A percentile compares a stretch with the other conserved stretches of the same genome.
Evolutionary conservation across 495 filamentous ascomycete species (phyloP).

Genomic region (Penicillium diatomitis): DNA sequence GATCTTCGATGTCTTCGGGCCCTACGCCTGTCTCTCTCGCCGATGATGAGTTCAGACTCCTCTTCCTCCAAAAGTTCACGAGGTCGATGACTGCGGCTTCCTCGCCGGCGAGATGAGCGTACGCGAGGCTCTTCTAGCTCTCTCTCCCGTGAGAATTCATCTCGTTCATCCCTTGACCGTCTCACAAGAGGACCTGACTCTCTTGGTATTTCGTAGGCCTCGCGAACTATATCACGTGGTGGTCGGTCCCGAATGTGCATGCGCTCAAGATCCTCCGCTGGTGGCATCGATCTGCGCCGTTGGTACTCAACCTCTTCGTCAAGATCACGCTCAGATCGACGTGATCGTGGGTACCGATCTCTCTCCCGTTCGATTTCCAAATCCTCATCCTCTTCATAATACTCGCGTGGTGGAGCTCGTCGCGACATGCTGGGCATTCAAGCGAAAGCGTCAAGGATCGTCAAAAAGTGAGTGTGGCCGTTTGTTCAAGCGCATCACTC

Average conservation of each 20-base stretch:
- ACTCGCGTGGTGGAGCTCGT: slow-evolving; percentile 20
- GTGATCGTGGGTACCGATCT: slow-evolving; percentile 10
- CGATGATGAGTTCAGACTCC: slow-evolving; percentile 9
- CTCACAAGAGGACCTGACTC: slow-evolving; percentile 16
- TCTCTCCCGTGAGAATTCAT: slow-evolving; percentile 11
- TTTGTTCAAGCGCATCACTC: too few relatives aligned
- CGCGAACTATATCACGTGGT: slow-evolving; percentile 19
- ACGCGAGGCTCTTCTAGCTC: slow-evolving; percentile 25
- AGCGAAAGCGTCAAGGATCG: not conserved
- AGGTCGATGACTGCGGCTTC: slow-evolving; percentile 5
- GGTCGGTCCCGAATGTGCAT: slow-evolving; percentile 20
- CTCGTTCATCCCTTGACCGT: slow-evolving; percentile 16
- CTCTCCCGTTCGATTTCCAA: slow-evolving; percentile 21
- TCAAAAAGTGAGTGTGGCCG: not conserved
- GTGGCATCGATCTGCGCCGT: slow-evolving; percentile 19
- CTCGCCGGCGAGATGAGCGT: slow-evolving; percentile 6
- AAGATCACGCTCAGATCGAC: slow-evolving; percentile 12
- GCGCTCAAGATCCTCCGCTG: slow-evolving; percentile 25
- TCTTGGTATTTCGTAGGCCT: slow-evolving; percentile 9
- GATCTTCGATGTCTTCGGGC: slow-evolving; percentile 10
- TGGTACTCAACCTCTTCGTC: slow-evolving; percentile 17
- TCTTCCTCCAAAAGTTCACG: slow-evolving; percentile 23
- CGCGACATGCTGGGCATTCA: slow-evolving; percentile 22
- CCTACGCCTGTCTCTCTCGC: slow-evolving; percentile 19
- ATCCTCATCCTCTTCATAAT: slow-evolving; percentile 20